Conservation (phyloP, 1,139 yeast genomes). For the Yamadazyma triangularis region DNA sequence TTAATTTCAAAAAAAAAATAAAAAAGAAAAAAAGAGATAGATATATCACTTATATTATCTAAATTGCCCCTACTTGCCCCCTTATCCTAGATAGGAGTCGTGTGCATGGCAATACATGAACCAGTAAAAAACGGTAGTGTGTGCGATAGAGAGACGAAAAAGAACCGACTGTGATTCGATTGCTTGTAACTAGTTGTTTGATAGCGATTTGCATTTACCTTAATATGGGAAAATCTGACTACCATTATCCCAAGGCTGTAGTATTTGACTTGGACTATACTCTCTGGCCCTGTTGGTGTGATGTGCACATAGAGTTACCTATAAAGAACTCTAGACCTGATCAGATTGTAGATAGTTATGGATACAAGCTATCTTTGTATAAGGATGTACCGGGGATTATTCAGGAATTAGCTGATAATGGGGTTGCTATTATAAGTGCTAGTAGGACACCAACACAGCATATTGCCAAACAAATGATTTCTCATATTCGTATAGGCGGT, state of each 20-base stretch:
- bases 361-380: slow-evolving; percentile 49
- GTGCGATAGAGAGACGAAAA: too few relatives aligned
- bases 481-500: slow-evolving; percentile 43
- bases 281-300: slow-evolving; percentile 67
- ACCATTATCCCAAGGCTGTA: slow-evolving; percentile 50
- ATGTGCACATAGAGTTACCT: slow-evolving; percentile 63
- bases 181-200: too few relatives aligned
- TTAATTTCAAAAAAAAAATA: too few relatives aligned
- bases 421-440: slow-evolving; percentile 55
- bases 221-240: background rate
- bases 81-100: background rate
- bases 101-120: too few relatives aligned
- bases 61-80: background rate
- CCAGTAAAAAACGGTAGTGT: too few relatives aligned
- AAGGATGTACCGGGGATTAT: slow-evolving; percentile 59
- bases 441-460: slow-evolving; percentile 64
- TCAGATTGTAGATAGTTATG: slow-evolving; percentile 39
- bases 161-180: too few relatives aligned
- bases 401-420: slow-evolving; percentile 32
- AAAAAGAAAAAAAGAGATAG: too few relatives aligned
- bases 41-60: too few relatives aligned
- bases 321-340: slow-evolving; percentile 18
- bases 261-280: slow-evolving; percentile 78
- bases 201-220: too few relatives aligned
- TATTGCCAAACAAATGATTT: slow-evolving; percentile 54